These are phyloP conservation scores for Boletus vinaceobasis DNA, from an alignment of 768 basidiomycete genomes.

Conservation along the genomic window DNA sequence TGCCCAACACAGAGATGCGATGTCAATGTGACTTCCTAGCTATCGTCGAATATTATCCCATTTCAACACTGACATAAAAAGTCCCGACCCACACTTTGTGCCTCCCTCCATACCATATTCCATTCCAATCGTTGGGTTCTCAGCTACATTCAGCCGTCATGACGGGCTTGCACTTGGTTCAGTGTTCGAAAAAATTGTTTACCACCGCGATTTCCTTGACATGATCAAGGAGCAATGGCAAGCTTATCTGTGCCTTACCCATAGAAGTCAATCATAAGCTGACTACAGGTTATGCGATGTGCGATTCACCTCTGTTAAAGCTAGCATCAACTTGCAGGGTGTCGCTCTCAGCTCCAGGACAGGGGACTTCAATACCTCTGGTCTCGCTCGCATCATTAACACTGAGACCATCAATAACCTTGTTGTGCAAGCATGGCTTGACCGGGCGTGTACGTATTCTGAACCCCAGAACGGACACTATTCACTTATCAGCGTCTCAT, in stretches of 20 bases:
- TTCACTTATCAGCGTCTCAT: neutral
- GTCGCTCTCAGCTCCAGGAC: conserved; percentile 64
- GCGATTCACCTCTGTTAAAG: conserved; percentile 79
- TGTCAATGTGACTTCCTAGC: conserved; percentile 33
- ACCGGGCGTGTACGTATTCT: conserved; percentile 63
- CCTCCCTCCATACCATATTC: conserved; percentile 40
- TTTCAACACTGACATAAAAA: conserved; percentile 67
- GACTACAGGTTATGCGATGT: conserved; percentile 73
- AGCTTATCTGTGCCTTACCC: neutral
- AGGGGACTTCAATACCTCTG: conserved; percentile 80
- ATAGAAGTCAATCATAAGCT: neutral
- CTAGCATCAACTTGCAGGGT: conserved; percentile 62
- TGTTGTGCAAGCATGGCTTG: conserved; percentile 81
- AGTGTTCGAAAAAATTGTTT: conserved; percentile 89
- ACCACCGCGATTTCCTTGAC: conserved; percentile 83
- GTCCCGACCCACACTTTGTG: conserved; percentile 44
- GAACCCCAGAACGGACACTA: neutral
- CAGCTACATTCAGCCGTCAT: conserved; percentile 90
- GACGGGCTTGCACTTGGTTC: conserved; percentile 87
- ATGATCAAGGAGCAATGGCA: conserved; percentile 95
- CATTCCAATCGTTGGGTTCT: conserved; percentile 89
- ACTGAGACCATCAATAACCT: conserved; percentile 72
- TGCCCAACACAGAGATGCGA: neutral
- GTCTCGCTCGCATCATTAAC: conserved; percentile 80
- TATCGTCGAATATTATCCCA: conserved; percentile 82